These are phyloP conservation scores for Stenocarpella maydis DNA, from an alignment of 2,329 filamentous ascomycete genomes.

Conservation along the genomic window DNA sequence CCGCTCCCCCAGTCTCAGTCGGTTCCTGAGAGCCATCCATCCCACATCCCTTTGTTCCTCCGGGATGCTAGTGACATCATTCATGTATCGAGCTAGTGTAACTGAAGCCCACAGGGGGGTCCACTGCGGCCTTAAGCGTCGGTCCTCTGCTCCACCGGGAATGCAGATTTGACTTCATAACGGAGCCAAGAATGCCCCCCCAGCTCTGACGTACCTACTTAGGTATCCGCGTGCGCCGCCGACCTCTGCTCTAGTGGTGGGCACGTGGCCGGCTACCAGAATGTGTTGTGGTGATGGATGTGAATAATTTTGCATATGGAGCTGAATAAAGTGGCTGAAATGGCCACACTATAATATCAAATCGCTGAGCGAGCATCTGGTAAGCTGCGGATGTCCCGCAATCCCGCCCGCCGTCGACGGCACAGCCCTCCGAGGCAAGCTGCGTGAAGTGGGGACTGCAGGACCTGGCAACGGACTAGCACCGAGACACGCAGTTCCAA, in stretches of 20 bases:
- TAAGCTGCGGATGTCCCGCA: constrained; percentile 1
- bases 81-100: constrained; percentile 18
- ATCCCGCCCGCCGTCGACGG: too few relatives aligned
- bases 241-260: not conserved
- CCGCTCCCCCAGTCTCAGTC: not conserved
- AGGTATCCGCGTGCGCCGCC: constrained; percentile 5
- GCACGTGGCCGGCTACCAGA: not conserved
- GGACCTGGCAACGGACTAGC: too few relatives aligned
- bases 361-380: not conserved
- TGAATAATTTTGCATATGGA: not conserved
- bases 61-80: constrained; percentile 20
- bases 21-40: constrained; percentile 6
- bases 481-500: too few relatives aligned
- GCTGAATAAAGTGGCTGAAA: not conserved
- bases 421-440: too few relatives aligned
- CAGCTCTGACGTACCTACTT: constrained; percentile 15
- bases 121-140: constrained; percentile 16
- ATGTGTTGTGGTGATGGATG: not conserved
- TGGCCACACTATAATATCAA: not conserved
- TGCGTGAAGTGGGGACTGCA: not conserved
- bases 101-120: not conserved
- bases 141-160: not conserved
- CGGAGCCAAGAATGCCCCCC: constrained; percentile 5
- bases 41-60: not conserved
- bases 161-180: constrained; percentile 28